Evolutionary conservation across 2,329 filamentous ascomycete genomes (phyloP), one percentile per base, ranked within the genome.

Genomic region (Fusarium albosuccineum): DNA sequence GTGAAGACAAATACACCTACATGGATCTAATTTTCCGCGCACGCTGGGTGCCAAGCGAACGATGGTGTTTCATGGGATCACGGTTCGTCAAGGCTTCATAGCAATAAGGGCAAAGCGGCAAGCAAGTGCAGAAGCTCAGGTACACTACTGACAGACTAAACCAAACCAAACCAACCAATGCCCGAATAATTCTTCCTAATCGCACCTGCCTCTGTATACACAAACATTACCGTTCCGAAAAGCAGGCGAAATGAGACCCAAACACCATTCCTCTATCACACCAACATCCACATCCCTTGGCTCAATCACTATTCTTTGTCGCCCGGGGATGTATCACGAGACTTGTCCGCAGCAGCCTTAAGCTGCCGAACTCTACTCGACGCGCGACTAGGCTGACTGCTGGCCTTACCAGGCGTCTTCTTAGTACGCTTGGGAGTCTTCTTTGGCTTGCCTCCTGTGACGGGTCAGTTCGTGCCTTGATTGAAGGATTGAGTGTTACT

Each of bases 351-450:
- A 6, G 50, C 41, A 17, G 44, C 42, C 45, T 26, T 16, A 2
- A 9, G 5, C 14, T 27, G 46, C 9, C 44, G 58, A 52, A 60
- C 33, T 36, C 64, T 61, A 55, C 63, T 62, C 51, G 67, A 67
- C 3, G 53, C 14, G 9, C 55, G 54, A 6, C 61, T 68, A 3
- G 64, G 55, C 9, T 36, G 49, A n/a, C 44, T 37, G 22, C 60
- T 60, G 0, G 46, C 4, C 29, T 61, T 67, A 26, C 34, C 53
- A 36, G 55, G n/a, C 42, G 41, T 14, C 16, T 49, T 54, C 33
- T 50, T 65, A 8, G 50, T 7, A 11, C 44, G 44, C 49, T 37
- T 59, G 6, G 44, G 30, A 2, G 37, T 16, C 45, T 29, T 37
- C 5, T 22, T 56, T 13, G 58, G 33, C 36, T 66, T 67, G 2